These are phyloP conservation scores for Cymbopogon citratus DNA, from an alignment of 176 grass and related monocot genomes.

Conservation along the genomic window DNA sequence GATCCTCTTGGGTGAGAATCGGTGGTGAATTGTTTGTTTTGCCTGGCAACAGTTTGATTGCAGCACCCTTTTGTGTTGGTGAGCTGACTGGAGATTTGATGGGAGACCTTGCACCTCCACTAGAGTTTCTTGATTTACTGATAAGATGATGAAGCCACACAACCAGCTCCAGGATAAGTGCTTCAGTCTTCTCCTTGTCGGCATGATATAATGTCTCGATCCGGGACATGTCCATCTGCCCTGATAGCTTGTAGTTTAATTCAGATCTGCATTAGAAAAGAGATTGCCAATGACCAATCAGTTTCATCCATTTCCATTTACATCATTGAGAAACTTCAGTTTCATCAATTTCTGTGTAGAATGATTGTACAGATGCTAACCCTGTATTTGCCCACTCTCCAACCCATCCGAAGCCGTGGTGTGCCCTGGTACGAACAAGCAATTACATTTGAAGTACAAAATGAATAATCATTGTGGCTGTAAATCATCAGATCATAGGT, in stretches of 20 bases:
- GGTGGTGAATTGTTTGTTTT: conserved; percentile 42
- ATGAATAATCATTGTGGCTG: not conserved
- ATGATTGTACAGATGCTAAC: conserved; percentile 44
- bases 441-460: conserved; percentile 28
- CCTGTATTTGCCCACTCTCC: conserved; percentile 97
- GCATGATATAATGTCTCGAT: conserved; percentile 91
- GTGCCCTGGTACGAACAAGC: conserved; percentile 61
- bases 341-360: conserved; percentile 19
- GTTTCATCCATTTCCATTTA: conserved; percentile 1
- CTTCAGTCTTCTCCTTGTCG: conserved; percentile 81
- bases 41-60: conserved; percentile 22
- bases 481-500: conserved; percentile 10
- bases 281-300: conserved; percentile 5
- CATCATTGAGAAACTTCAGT: conserved; percentile 18
- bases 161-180: conserved; percentile 74
- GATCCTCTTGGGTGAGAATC: conserved; percentile 74
- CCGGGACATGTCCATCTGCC: conserved; percentile 54
- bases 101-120: conserved; percentile 65
- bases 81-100: conserved; percentile 83
- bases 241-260: conserved; percentile 50
- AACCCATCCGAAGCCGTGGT: conserved; percentile 96
- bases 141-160: conserved; percentile 91
- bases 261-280: conserved; percentile 53
- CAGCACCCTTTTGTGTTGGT: conserved; percentile 40
- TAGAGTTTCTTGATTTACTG: conserved; percentile 54